These are phyloP conservation scores for Aschersonia sp. DNA, from an alignment of 2,329 filamentous ascomycete species.

Conservation along the genomic window DNA sequence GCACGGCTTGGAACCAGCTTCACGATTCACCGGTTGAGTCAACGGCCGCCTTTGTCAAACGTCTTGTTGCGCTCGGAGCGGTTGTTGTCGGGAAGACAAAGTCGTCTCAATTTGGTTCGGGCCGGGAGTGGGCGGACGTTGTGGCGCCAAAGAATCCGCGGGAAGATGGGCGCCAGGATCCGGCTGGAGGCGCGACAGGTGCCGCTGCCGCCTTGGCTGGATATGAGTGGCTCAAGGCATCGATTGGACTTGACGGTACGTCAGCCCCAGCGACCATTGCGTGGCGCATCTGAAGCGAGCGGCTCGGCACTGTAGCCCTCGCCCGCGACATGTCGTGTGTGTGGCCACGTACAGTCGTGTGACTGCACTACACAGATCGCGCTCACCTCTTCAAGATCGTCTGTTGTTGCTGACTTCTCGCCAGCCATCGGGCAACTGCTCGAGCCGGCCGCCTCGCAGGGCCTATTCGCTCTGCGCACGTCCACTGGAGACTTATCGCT, in stretches of 20 bases:
- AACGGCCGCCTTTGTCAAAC: conserved; percentile 36
- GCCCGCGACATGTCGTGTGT: no score
- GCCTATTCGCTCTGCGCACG: conserved; percentile 15
- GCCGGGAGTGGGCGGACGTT: conserved; percentile 25
- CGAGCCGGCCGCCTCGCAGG: conserved; percentile 10
- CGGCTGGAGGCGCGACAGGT: conserved; percentile 21
- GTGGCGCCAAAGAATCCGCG: conserved; percentile 28
- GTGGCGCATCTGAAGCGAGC: no score
- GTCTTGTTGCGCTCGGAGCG: conserved; percentile 44
- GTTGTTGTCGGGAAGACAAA: conserved; percentile 39
- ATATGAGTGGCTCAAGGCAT: conserved; percentile 26
- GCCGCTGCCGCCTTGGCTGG: conserved; percentile 20
- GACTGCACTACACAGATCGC: no score
- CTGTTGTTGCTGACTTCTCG: no score
- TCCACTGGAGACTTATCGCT: conserved; percentile 6
- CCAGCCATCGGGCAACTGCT: conserved; percentile 9
- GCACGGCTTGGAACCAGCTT: conserved; percentile 40
- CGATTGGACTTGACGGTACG: conserved; percentile 22
- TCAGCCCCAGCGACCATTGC: neutral
- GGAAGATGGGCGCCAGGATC: conserved; percentile 29
- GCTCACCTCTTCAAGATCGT: no score
- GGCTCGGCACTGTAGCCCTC: no score
- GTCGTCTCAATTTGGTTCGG: conserved; percentile 29
- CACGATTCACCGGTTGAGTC: conserved; percentile 25
- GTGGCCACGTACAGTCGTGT: no score